These are phyloP conservation scores for Starmerella bombicola DNA, from an alignment of 805 yeast genomes.

Conservation along the genomic window DNA sequence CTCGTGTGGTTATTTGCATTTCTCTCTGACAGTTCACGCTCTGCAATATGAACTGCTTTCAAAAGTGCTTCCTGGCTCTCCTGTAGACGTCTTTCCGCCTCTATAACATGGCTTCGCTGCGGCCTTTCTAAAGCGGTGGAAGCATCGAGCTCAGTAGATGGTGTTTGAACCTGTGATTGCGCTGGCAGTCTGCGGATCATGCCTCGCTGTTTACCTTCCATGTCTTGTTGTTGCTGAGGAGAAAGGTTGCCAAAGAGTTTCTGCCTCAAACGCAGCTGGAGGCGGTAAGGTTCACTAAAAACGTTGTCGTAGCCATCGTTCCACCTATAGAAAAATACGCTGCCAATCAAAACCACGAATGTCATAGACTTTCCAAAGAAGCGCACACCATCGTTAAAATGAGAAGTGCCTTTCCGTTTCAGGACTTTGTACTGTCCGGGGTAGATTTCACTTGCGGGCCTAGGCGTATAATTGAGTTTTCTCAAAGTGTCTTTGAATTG, in stretches of 20 bases:
- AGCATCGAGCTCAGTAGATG: slow-evolving; percentile 28
- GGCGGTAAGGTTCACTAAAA: slow-evolving; percentile 53
- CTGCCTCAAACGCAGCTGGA: slow-evolving; percentile 46
- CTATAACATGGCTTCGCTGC: slow-evolving; percentile 55
- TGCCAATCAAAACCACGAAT: slow-evolving; percentile 41
- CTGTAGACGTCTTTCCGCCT: slow-evolving; percentile 60
- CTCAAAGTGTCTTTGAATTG: slow-evolving; percentile 64
- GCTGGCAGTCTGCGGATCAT: slow-evolving; percentile 19
- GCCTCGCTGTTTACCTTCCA: slow-evolving; percentile 33
- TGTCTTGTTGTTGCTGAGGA: slow-evolving; percentile 51
- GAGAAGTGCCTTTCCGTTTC: slow-evolving; percentile 42
- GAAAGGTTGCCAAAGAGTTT: slow-evolving; percentile 35
- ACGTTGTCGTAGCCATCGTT: slow-evolving; percentile 72
- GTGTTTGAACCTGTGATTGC: slow-evolving; percentile 19
- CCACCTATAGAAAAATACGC: slow-evolving; percentile 69
- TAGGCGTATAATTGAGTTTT: slow-evolving; percentile 58
- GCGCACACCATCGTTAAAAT: slow-evolving; percentile 49
- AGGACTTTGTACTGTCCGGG: slow-evolving; percentile 70
- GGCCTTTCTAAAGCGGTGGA: slow-evolving; percentile 51
- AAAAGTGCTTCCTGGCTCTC: slow-evolving; percentile 48
- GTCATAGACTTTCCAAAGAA: slow-evolving; percentile 43
- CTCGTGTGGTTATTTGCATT: not conserved
- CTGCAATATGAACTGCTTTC: slow-evolving; percentile 37
- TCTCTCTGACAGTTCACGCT: slow-evolving; percentile 22
- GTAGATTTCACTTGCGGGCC: slow-evolving; percentile 60